These are phyloP conservation scores for Taphrina wiesneri DNA, from an alignment of 1,139 yeast species.

Conservation along the genomic window DNA sequence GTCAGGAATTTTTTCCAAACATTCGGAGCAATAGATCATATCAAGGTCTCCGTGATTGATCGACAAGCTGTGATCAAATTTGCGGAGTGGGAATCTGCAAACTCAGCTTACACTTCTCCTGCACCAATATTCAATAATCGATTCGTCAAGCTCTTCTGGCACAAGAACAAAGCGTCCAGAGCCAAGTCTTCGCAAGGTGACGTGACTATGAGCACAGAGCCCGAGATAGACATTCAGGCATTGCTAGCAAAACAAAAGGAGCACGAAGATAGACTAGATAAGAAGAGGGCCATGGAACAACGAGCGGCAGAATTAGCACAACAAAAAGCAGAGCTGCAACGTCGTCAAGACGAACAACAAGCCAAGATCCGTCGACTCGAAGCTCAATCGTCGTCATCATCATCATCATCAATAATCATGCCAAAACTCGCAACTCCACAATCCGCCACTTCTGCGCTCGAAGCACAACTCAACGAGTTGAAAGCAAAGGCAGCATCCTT, in stretches of 20 bases:
- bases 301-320: constrained; percentile 46
- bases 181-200: constrained; percentile 43
- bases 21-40: constrained; percentile 49
- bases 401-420: too few relatives aligned
- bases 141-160: constrained; percentile 54
- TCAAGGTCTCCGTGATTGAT: constrained; percentile 41
- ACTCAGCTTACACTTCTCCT: constrained; percentile 51
- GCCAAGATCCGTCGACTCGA: constrained; percentile 43
- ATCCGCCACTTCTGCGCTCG: constrained; percentile 42
- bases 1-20: constrained; percentile 48
- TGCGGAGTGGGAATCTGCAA: constrained; percentile 48
- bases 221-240: constrained; percentile 47
- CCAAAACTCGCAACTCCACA: constrained; percentile 1
- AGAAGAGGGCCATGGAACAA: constrained; percentile 46
- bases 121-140: constrained; percentile 54
- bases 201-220: constrained; percentile 42
- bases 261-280: constrained; percentile 49
- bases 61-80: constrained; percentile 49
- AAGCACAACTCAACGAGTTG: constrained; percentile 45
- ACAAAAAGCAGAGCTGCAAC: constrained; percentile 46
- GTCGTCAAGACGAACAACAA: constrained; percentile 46
- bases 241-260: constrained; percentile 48
- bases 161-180: constrained; percentile 37
- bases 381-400: constrained; percentile 37
- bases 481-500: constrained; percentile 46